phyloP scores from a whole-genome alignment of 1,284 basidiomycete species.

The Ustilago xerochloae region DNA sequence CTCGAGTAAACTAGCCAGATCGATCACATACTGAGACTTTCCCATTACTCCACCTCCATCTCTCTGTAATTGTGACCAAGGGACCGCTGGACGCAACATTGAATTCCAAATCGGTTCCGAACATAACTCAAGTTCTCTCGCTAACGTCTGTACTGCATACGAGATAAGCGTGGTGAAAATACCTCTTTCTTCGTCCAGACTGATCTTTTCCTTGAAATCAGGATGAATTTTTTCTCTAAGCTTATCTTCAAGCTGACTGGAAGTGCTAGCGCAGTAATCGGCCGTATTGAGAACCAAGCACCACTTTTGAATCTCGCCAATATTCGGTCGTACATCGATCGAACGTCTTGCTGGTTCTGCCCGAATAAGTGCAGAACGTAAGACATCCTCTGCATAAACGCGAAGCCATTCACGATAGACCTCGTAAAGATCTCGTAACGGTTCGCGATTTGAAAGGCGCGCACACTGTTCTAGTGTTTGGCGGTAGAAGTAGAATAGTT shows the following conservation, averaged over 20 bases:
- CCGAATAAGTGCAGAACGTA: conserved; percentile 79
- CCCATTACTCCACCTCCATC: background rate
- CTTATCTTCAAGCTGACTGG: conserved; percentile 90
- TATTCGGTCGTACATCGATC: conserved; percentile 51
- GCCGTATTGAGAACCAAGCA: conserved; percentile 89
- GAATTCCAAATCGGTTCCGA: conserved; percentile 60
- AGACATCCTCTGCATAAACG: conserved; percentile 83
- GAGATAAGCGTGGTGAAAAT: conserved; percentile 73
- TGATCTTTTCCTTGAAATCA: conserved; percentile 80
- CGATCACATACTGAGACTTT: conserved; percentile 59
- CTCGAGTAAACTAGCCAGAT: conserved; percentile 59
- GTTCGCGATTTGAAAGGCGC: conserved; percentile 69
- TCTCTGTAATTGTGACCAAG: conserved; percentile 57
- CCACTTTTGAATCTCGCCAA: conserved; percentile 54
- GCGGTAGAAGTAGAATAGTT: conserved; percentile 96
- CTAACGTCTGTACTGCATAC: conserved; percentile 53
- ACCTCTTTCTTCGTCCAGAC: conserved; percentile 85
- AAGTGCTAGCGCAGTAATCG: conserved; percentile 94
- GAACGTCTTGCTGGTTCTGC: conserved; percentile 65
- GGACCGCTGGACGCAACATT: conserved; percentile 57
- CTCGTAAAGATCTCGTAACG: conserved; percentile 57
- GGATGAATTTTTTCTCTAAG: conserved; percentile 82
- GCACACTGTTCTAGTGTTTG: conserved; percentile 94
- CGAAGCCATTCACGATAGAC: conserved; percentile 89
- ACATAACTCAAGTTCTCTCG: conserved; percentile 52